Evolutionary conservation across 768 basidiomycete genomes (phyloP), one percentile per base, ranked within the genome.

Genomic region (Butyriboletus loyo): DNA sequence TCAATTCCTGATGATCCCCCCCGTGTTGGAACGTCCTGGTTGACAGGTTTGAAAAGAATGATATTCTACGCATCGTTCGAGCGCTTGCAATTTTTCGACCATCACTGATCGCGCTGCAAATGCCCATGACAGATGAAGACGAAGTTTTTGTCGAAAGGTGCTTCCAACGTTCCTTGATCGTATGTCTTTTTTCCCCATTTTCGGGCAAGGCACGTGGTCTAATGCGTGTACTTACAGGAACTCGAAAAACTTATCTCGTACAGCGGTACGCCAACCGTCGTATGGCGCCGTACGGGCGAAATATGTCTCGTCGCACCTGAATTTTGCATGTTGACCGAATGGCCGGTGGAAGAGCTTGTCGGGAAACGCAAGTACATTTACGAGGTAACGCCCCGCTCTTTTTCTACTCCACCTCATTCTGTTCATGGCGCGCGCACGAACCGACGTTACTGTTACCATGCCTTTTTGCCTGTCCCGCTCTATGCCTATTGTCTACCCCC

Each of bases 251-350:
- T 98, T 55, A 97, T 98, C 53, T 93, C 92, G 46, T 97, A 91
- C 70, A 95, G 89, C 61, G 96, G 96, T 11, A 98, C 96, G 27
- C 96, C 96, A 3, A 98, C 96, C 1, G 93, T 95, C 37, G 90
- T 96, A 11, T 99, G 96, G 96, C 86, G 97, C 40, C 81, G 97
- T 46, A 99, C 97, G 19, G 97, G 97, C 62, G 97, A 99, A 73
- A 94, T 99, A 24, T 95, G 93, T 65, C 85, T 97, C 41, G 97
- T 94, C 42, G 95, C 94, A 1, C 89, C 92, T 6, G 97, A 99
- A 72, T 98, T 99, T 66, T 91, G 88, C 68, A 87, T 92, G 80
- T 76, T 99, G 56, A 94, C 92, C 9, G 92, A 89, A 60, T 95
- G 92, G 90, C 82, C 83, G 9, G 78, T 87, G 70, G 87, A 90